Base-by-base conservation (phyloP, 208 protist genomes). In the Trypanosoma rangeli region DNA sequence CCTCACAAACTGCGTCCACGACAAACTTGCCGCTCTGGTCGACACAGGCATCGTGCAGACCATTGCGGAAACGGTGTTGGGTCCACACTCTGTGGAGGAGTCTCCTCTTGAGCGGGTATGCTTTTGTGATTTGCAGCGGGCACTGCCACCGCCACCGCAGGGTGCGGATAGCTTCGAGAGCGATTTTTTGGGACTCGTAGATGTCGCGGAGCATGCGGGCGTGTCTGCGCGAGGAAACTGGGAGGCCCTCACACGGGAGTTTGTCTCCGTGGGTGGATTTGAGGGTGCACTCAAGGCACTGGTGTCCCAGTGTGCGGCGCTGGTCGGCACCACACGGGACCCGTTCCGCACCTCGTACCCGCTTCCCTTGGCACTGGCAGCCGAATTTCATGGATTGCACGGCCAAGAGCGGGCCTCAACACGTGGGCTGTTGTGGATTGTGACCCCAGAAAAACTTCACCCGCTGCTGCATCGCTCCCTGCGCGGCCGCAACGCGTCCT, bases 351-450 rank as follows among this genome's bases (percentile, higher is more conserved):
- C 57, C 48, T 64, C 86, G 10, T 84, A 93, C 48, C 88, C 87
- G 9, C 55, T 93, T 5, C 88, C 91, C 29, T 80, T 63, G 49
- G 26, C 46, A 8, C 35, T 64, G 22, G 16, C 74, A 18, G 66
- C 59, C 24, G 46, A 73, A 28, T 69, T 74, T 63, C 76, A 76
- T 48, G 83, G 87, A 44, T 64, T 87, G 42, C 88, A 96, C 57
- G 88, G 88, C 2, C 91, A 96, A 76, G 88, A 96, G 76, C 85
- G 79, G 65, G 91, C 91, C 15, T 89, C 85, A 1, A 96, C 86
- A 50, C 65, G 75, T 4, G 91, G 91, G 44, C 87, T 96, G 79
- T 65, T 96, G 68, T 96, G 91, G 91, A 86, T 87, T 66, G 84
- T 92, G 61, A 94, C 91, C 10, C 91, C 91, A 48, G 76, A 70